phyloP scores from a whole-genome alignment of 495 filamentous ascomycete genomes.

The Xylaria cubensis region DNA sequence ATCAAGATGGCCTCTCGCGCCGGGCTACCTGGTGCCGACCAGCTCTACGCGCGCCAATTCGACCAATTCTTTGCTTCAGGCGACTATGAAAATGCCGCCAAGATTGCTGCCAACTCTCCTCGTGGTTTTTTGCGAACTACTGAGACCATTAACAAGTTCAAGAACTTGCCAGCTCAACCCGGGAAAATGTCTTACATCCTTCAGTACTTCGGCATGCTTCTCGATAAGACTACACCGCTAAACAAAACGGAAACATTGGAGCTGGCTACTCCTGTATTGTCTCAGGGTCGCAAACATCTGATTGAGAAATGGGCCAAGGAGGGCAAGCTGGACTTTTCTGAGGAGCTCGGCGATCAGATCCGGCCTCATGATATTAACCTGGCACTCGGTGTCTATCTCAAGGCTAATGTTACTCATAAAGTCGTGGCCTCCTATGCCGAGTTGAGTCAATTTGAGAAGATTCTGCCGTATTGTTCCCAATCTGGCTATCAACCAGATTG shows the following conservation, averaged over 20 bases:
- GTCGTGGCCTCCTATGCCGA: constrained; percentile 94
- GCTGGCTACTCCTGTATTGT: constrained; percentile 87
- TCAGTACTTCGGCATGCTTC: constrained; percentile 96
- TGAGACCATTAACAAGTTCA: constrained; percentile 94
- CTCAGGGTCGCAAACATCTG: constrained; percentile 92
- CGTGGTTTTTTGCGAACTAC: constrained; percentile 92
- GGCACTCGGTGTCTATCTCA: constrained; percentile 83
- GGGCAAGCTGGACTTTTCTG: constrained; percentile 92
- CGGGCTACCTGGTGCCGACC: constrained; percentile 92
- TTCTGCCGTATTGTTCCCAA: constrained; percentile 85
- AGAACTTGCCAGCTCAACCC: constrained; percentile 75
- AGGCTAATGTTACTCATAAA: constrained; percentile 87
- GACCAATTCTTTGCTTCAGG: constrained; percentile 78
- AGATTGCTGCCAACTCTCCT: constrained; percentile 94
- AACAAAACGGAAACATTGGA: constrained; percentile 95
- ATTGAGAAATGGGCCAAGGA: constrained; percentile 98
- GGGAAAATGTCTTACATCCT: constrained; percentile 90
- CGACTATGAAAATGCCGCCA: constrained; percentile 87
- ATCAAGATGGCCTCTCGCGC: constrained; percentile 95
- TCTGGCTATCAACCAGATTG: constrained; percentile 90
- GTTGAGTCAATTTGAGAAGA: constrained; percentile 94
- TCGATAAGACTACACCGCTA: constrained; percentile 85
- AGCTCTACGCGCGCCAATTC: constrained; percentile 92
- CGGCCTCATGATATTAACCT: constrained; percentile 86
- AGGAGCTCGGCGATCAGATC: constrained; percentile 94